A percentile compares a stretch with the other conserved stretches of the same genome.
These are phyloP conservation scores for Lactarius indigo DNA, from an alignment of 768 basidiomycete genomes.

Conservation along the genomic window DNA sequence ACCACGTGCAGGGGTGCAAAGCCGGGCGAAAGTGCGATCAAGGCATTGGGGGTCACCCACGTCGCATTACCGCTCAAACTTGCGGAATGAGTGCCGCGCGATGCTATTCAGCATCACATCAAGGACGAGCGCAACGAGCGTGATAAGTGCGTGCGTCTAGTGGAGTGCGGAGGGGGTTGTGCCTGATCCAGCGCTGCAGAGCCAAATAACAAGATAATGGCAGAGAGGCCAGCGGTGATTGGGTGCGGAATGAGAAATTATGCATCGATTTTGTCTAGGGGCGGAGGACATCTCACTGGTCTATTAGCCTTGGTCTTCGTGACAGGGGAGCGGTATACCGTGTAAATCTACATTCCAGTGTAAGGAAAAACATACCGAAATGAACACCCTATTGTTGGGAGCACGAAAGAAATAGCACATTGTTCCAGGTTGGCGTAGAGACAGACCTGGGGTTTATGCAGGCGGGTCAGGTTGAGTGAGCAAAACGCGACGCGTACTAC, in stretches of 20 bases:
- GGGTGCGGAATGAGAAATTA: conserved; percentile 76
- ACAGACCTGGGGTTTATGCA: conserved; percentile 35
- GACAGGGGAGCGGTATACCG: conserved; percentile 48
- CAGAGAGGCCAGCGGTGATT: too few species aligned
- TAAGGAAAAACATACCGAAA: conserved; percentile 68
- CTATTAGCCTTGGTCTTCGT: conserved; percentile 36
- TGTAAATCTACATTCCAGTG: conserved; percentile 41
- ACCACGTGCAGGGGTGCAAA: conserved; percentile 60
- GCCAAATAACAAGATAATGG: conserved; percentile 59
- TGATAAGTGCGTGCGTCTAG: conserved; percentile 61
- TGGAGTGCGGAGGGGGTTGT: conserved; percentile 64
- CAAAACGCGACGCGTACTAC: conserved; percentile 35
- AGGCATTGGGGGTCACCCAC: conserved; percentile 77
- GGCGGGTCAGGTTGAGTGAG: neutral
- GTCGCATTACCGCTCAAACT: conserved; percentile 67
- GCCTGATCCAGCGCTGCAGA: conserved; percentile 61
- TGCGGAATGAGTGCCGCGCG: conserved; percentile 53
- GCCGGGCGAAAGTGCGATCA: conserved; percentile 47
- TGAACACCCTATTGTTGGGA: conserved; percentile 33
- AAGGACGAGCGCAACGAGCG: conserved; percentile 67
- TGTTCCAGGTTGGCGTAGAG: conserved; percentile 70
- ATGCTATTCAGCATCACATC: conserved; percentile 81
- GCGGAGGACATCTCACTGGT: conserved; percentile 45
- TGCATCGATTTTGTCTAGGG: too few species aligned
- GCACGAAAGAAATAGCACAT: conserved; percentile 62